phyloP scores from a whole-genome alignment of 352 stramenopile genomes.

The Globisporangium middletonii region DNA sequence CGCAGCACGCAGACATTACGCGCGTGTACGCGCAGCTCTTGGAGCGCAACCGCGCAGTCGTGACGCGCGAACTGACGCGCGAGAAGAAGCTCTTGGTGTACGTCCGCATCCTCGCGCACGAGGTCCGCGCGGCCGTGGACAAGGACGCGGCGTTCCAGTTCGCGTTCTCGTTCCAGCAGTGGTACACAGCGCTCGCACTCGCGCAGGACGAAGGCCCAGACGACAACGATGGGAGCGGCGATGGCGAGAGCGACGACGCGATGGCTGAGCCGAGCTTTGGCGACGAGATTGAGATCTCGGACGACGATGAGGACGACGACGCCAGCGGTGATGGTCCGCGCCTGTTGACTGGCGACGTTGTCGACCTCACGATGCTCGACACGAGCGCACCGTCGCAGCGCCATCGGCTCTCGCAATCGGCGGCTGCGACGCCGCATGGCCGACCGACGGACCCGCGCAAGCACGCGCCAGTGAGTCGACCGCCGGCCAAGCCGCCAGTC shows the following conservation, averaged over 20 bases:
- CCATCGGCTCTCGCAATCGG: no score
- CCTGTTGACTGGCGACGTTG: neutral
- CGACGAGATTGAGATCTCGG: conserved; percentile 9
- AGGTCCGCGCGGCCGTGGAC: conserved; percentile 26
- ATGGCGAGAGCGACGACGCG: conserved; percentile 4
- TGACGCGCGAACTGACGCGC: conserved; percentile 39
- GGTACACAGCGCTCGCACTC: conserved; percentile 24
- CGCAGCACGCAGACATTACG: conserved; percentile 21
- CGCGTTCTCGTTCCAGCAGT: conserved; percentile 42
- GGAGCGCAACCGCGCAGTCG: conserved; percentile 24
- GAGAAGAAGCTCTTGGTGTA: conserved; percentile 65
- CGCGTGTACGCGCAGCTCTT: conserved; percentile 38
- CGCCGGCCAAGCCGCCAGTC: neutral
- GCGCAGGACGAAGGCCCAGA: conserved; percentile 11
- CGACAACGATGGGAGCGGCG: conserved; percentile 3
- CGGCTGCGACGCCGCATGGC: no score
- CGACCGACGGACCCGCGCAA: no score
- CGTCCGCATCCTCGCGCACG: conserved; percentile 36
- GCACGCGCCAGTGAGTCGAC: neutral
- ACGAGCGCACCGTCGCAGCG: neutral
- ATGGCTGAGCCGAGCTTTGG: conserved; percentile 9
- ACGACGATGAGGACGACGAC: conserved; percentile 22
- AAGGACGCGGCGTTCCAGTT: conserved; percentile 44
- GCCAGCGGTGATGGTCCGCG: neutral
- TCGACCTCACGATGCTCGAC: neutral